Evolutionary conservation across 78 protist species (phyloP), one percentile per base, ranked within the genome.

Genomic region (Dictyostelium brefeldianum): DNA sequence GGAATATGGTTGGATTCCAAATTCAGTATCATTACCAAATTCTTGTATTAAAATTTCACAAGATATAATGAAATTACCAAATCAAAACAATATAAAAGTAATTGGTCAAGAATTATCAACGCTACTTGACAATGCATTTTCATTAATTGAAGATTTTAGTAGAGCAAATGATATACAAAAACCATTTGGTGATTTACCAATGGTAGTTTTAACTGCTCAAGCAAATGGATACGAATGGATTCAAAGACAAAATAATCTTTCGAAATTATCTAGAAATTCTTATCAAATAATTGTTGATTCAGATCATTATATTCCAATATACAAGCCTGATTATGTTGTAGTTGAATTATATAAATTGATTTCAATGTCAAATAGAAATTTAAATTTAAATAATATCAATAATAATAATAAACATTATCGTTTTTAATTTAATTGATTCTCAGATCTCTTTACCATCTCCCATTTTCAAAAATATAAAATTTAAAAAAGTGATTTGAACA

Each of bases 51-150:
- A 18, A 11, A 46, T 20, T 22, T 7, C 81, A 4, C 64, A 29
- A 27, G 47, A 25, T 25, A 18, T n/a, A 27, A 31, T 56, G 5
- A 51, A n/a, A 43, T 18, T 50, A 12, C 22, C 81, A 11, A 27
- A 41, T 41, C 29, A 62, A 22, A 85, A 75, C 22, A 25, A 20
- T 20, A 46, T 74, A 10, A 59, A 56, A 10, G 31, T 77, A 1
- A 36, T 57, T 22, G 20, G 27, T 54, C 92, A 85, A 75, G 92
- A 85, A 62, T 25, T 85, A 7, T 10, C 54, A 14, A 73, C 65
- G 0, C 29, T 85, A 12, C 3, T 62, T 1, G 31, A 53, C 59
- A 56, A 65, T 25, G 18, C 75, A 18, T 29, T 27, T 12, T 14
- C 7, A 77, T 9, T 50, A 9, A 31, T 22, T 8, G 46, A 17